Percentiles rank a stretch among this genome's conserved stretches.
These are phyloP conservation scores for Babesia ovis DNA, from an alignment of 169 alveolate species.

Conservation along the genomic window DNA sequence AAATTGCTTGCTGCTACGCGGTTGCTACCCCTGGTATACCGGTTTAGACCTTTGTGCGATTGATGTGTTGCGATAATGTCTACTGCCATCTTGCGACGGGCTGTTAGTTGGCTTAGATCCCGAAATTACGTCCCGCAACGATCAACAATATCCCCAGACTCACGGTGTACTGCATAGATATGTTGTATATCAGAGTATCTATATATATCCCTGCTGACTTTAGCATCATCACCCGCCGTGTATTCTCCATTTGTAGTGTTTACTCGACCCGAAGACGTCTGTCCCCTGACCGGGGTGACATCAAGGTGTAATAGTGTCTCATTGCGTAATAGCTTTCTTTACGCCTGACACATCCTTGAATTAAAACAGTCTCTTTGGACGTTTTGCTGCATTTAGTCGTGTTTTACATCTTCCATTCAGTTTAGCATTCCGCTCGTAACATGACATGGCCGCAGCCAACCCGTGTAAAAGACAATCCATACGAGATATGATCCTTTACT, in stretches of 20 bases:
- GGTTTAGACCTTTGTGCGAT: not conserved
- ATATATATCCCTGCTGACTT: not conserved
- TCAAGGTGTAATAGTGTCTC: not conserved
- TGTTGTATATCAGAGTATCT: not conserved
- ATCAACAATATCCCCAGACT: constrained; percentile 5
- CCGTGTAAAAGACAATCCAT: too few relatives aligned
- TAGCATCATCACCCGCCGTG: not conserved
- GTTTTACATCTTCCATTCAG: too few relatives aligned
- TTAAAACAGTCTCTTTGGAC: too few relatives aligned
- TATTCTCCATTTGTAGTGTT: not conserved
- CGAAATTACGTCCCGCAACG: not conserved
- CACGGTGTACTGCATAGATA: constrained; percentile 13
- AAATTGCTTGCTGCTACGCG: constrained; percentile 42
- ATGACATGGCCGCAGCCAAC: too few relatives aligned
- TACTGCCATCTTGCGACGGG: not conserved
- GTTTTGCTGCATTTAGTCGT: too few relatives aligned
- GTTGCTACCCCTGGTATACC: not conserved
- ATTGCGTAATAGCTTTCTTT: not conserved
- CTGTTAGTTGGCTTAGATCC: constrained; percentile 13
- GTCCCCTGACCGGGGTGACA: not conserved
- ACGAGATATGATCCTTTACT: too few relatives aligned
- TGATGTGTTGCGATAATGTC: constrained; percentile 9
- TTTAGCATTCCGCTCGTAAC: too few relatives aligned
- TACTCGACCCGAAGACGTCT: not conserved
- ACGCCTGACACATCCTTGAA: not conserved